These are phyloP conservation scores for Fraxinus latifolia DNA, from an alignment of 305 asterid genomes.

Conservation along the genomic window DNA sequence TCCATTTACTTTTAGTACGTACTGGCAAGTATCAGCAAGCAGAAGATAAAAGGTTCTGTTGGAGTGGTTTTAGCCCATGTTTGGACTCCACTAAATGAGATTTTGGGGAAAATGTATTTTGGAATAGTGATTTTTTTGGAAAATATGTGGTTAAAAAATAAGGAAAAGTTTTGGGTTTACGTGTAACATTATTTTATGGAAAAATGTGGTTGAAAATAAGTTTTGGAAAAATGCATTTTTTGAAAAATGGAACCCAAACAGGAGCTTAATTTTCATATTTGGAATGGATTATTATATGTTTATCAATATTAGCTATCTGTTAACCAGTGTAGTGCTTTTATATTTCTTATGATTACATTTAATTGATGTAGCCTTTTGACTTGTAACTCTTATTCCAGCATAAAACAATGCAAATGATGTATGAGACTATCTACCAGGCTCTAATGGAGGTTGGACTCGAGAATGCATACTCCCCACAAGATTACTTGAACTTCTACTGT, in stretches of 20 bases:
- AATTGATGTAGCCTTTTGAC: not conserved
- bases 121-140: not conserved
- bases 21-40: not conserved
- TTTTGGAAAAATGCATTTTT: not conserved
- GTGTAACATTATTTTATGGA: not conserved
- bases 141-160: not conserved
- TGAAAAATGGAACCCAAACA: not conserved
- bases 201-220: not conserved
- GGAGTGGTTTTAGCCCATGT: not conserved
- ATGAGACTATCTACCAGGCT: conserved; percentile 86
- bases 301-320: not conserved
- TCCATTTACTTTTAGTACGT: not conserved
- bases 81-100: not conserved
- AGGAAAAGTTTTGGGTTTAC: not conserved
- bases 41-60: not conserved
- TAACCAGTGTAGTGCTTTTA: not conserved
- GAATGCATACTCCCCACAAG: conserved; percentile 73
- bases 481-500: conserved; percentile 80
- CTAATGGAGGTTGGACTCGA: conserved; percentile 91
- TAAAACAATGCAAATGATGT: conserved; percentile 99
- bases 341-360: not conserved
- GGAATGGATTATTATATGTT: not conserved
- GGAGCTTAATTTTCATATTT: not conserved
- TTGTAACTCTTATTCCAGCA: conserved; percentile 40
- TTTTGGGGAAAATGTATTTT: not conserved